Conservation (phyloP, 2,329 filamentous ascomycete species). For the Penicillium vulpinum region DNA sequence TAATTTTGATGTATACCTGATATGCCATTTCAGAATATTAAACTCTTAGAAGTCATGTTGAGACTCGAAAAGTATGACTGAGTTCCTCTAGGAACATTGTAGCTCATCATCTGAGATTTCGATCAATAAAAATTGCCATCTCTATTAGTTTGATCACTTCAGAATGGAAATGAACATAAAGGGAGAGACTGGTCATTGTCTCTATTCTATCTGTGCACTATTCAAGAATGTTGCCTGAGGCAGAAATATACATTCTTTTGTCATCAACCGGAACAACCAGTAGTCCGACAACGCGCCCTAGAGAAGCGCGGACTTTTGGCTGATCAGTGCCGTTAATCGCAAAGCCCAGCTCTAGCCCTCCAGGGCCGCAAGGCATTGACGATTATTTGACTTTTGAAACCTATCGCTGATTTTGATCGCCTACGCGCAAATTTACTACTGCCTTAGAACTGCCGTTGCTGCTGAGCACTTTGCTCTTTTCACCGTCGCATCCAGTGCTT, state of each 20-base stretch:
- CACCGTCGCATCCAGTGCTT: slow-evolving; percentile 12
- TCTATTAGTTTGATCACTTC: not conserved
- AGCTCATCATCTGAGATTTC: not conserved
- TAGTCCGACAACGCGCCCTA: slow-evolving; percentile 31
- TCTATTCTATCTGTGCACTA: not conserved
- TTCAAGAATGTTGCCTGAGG: slow-evolving; percentile 3
- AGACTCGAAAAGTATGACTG: not conserved
- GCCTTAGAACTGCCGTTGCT: not conserved
- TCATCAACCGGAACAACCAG: slow-evolving; percentile 12
- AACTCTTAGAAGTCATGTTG: not conserved
- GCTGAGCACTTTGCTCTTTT: not conserved
- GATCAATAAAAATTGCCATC: not conserved
- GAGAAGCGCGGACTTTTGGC: slow-evolving; percentile 29
- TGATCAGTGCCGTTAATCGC: slow-evolving; percentile 27
- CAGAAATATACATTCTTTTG: not conserved
- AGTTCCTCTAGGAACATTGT: no score
- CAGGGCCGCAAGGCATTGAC: slow-evolving; percentile 24
- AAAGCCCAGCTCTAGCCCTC: slow-evolving; percentile 22
- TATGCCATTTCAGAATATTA: not conserved
- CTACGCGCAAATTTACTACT: not conserved
- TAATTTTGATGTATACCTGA: not conserved
- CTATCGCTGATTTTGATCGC: slow-evolving; percentile 8
- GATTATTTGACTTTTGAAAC: slow-evolving; percentile 7
- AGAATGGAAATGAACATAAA: not conserved
- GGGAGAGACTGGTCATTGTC: not conserved